Evolutionary conservation across 495 filamentous ascomycete genomes (phyloP), one percentile per base, ranked within the genome.

Genomic region (Trichoderma reesei): DNA sequence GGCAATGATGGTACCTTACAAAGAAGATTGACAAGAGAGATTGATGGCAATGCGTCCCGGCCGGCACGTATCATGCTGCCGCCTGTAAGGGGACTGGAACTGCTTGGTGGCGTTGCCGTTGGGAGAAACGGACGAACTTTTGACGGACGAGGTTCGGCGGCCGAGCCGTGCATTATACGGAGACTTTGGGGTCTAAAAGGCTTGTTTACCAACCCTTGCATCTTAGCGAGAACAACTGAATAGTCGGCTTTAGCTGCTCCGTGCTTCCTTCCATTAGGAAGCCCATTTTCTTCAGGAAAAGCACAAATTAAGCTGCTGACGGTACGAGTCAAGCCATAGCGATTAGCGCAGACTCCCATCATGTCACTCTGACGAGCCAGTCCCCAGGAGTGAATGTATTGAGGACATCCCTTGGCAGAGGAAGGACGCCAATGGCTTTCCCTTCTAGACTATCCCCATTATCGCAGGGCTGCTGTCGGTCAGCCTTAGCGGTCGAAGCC

Each of bases 271-370:
- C 10, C 10, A 39, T 39, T 39, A 10, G 5, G 37, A 39, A n/a
- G 14, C 5, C 51, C 51, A 33, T 56, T 26, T 33, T 7, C 10
- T 13, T 31, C 34, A 3, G 20, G 10, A 56, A 33, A n/a, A n/a
- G n/a, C n/a, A 26, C 51, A 56, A 56, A 56, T 56, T 56, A 56
- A 56, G 51, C 51, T 56, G 51, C 51, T 56, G 51, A 56, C 9
- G 7, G 8, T 14, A 18, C 4, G 18, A 11, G 34, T 3, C 34
- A 56, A 56, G 51, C 51, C 20, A 56, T 31, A 26, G 51, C 20
- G 51, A 26, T 56, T 31, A 33, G 51, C 31, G 51, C 34, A 9
- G 51, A 6, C 34, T 18, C n/a, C n/a, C 13, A 56, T 56, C 51
- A 56, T 56, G 51, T 56, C 51, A 56, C 51, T 56, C 51, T 56